Evolutionary conservation across 306 rosid genomes (phyloP).

Genomic region (Leucaena leucocephala): DNA sequence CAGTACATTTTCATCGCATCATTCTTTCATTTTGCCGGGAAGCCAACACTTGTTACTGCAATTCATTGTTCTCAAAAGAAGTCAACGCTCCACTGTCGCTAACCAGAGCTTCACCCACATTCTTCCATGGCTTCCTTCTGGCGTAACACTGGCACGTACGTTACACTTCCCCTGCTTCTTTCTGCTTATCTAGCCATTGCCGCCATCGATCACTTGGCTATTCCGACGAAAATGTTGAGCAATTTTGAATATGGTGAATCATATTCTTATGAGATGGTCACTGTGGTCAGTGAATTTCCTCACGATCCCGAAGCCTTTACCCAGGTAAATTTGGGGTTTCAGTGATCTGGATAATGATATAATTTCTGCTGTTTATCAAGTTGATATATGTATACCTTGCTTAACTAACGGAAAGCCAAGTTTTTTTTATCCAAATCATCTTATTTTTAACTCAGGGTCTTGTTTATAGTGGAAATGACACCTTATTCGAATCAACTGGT

Average conservation of each 20-base stretch:
- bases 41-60: background rate
- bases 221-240: conserved; percentile 41
- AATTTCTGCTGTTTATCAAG: background rate
- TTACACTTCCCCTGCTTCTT: conserved; percentile 32
- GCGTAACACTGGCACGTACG: background rate
- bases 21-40: background rate
- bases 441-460: conserved; percentile 51
- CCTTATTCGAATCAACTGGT: conserved; percentile 67
- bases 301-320: conserved; percentile 66
- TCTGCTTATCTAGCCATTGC: conserved; percentile 28
- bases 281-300: conserved; percentile 60
- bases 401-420: background rate
- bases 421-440: background rate
- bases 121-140: conserved; percentile 45
- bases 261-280: conserved; percentile 44
- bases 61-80: background rate
- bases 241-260: conserved; percentile 5
- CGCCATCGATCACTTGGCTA: conserved; percentile 32
- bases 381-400: background rate
- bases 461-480: conserved; percentile 61
- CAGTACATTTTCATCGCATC: background rate
- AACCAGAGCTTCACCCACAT: background rate
- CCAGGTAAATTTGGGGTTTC: conserved; percentile 46
- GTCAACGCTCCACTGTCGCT: background rate
- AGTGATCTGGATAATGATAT: background rate